Percentiles rank a stretch among this genome's conserved stretches.
These are phyloP conservation scores for Wickerhamiella azymoides DNA, from an alignment of 805 yeast species.

Conservation along the genomic window DNA sequence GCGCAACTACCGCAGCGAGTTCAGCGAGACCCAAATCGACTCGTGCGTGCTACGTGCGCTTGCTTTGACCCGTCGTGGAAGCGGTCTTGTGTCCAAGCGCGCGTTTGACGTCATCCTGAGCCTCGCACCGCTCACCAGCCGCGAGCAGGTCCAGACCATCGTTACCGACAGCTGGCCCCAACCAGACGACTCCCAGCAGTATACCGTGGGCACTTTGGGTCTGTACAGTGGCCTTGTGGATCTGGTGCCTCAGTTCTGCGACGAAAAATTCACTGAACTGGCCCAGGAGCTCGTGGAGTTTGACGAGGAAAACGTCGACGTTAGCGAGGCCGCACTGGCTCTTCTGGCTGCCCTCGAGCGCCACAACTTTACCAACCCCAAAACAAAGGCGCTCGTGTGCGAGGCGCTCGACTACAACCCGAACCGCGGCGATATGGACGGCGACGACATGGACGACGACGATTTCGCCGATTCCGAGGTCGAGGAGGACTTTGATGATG, in stretches of 20 bases:
- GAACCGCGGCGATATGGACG: constrained; percentile 5
- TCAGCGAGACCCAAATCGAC: constrained; percentile 28
- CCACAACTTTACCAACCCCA: neutral
- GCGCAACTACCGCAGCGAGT: constrained; percentile 33
- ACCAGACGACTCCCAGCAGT: constrained; percentile 6
- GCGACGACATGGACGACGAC: constrained; percentile 3
- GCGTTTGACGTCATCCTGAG: constrained; percentile 36
- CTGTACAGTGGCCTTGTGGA: constrained; percentile 11
- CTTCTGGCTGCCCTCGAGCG: constrained; percentile 24
- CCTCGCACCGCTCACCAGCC: constrained; percentile 25
- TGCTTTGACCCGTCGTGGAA: constrained; percentile 28
- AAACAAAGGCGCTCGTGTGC: neutral
- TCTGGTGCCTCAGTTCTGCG: constrained; percentile 18
- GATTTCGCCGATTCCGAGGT: constrained; percentile 2
- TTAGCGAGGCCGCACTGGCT: constrained; percentile 37
- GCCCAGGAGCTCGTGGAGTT: constrained; percentile 7
- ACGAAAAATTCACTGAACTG: constrained; percentile 17
- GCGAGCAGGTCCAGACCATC: constrained; percentile 17
- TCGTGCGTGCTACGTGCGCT: constrained; percentile 24
- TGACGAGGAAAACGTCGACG: constrained; percentile 24
- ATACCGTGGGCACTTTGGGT: constrained; percentile 12
- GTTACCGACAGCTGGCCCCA: neutral
- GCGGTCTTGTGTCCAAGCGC: constrained; percentile 37
- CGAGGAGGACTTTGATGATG: constrained; percentile 7
- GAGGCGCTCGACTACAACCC: constrained; percentile 5